Evolutionary conservation across 2,329 filamentous ascomycete genomes (phyloP).

Genomic region (Paecilomyces dactylethromorphus): DNA sequence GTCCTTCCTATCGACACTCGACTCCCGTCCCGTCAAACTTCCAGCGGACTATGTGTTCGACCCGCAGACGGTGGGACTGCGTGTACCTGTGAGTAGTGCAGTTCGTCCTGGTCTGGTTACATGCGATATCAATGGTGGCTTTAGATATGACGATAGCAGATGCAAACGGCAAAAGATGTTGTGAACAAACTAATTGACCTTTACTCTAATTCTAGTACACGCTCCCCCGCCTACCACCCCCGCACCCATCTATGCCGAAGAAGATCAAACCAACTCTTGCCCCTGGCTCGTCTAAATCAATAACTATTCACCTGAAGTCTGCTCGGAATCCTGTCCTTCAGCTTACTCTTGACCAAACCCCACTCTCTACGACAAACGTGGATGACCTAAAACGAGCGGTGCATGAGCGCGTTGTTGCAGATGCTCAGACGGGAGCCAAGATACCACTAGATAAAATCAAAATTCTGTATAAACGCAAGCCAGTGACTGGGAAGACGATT

Average conservation of each 20-base stretch:
- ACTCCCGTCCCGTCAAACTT: conserved; percentile 72
- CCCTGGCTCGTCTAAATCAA: conserved; percentile 35
- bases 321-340: conserved; percentile 68
- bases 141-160: not conserved
- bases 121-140: not conserved
- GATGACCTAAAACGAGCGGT: conserved; percentile 71
- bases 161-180: not conserved
- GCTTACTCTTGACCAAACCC: conserved; percentile 55
- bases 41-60: conserved; percentile 88
- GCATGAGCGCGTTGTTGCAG: conserved; percentile 54
- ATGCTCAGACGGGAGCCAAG: conserved; percentile 29
- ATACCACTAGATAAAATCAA: conserved; percentile 67
- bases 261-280: conserved; percentile 24
- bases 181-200: conserved; percentile 1
- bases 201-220: conserved; percentile 30
- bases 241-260: conserved; percentile 39
- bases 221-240: conserved; percentile 40
- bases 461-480: conserved; percentile 81
- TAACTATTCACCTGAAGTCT: conserved; percentile 37
- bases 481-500: conserved; percentile 70
- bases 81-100: conserved; percentile 59
- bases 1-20: conserved; percentile 72
- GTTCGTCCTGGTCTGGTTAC: not conserved
- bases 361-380: conserved; percentile 63
- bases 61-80: conserved; percentile 67